Evolutionary conservation across 2,329 filamentous ascomycete species (phyloP).

Genomic region (Mariannaea sp.): DNA sequence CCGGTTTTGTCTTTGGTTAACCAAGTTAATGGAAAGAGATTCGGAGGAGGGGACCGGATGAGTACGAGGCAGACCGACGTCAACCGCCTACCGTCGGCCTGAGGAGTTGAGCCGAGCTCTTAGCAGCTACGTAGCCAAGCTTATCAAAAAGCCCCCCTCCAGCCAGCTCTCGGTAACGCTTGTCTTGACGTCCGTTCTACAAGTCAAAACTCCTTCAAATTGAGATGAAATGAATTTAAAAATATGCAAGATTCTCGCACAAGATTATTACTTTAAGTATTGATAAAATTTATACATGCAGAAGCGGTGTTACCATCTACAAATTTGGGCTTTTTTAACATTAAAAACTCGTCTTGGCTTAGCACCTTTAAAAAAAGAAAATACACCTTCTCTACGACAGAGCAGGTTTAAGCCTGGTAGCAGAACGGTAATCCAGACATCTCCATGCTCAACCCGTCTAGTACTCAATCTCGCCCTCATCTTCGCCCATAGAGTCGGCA

Average conservation of each 20-base stretch:
- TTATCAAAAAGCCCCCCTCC: too few relatives aligned
- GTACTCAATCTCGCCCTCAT: conserved; percentile 91
- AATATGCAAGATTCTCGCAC: neutral
- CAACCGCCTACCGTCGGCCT: conserved; percentile 42
- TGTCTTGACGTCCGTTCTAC: too few relatives aligned
- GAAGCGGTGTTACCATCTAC: conserved; percentile 33
- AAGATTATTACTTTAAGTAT: neutral
- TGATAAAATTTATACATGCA: neutral
- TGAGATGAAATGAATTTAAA: neutral
- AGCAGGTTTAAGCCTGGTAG: conserved; percentile 38
- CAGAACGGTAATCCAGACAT: conserved; percentile 33
- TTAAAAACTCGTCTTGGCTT: conserved; percentile 46
- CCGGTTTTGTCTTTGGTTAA: neutral
- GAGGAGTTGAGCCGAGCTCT: conserved; percentile 31
- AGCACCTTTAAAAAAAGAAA: conserved; percentile 46
- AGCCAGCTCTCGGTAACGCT: neutral
- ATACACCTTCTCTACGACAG: conserved; percentile 43
- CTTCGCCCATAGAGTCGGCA: conserved; percentile 87
- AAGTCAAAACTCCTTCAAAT: too few relatives aligned
- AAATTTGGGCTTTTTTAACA: conserved; percentile 42
- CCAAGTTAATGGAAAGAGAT: conserved; percentile 16
- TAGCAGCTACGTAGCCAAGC: neutral
- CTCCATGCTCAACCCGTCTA: conserved; percentile 52
- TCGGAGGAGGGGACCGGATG: conserved; percentile 16
- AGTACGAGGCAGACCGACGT: conserved; percentile 21